Evolutionary conservation across 2,329 filamentous ascomycete species (phyloP).

Genomic region (Corynespora cassiicola): DNA sequence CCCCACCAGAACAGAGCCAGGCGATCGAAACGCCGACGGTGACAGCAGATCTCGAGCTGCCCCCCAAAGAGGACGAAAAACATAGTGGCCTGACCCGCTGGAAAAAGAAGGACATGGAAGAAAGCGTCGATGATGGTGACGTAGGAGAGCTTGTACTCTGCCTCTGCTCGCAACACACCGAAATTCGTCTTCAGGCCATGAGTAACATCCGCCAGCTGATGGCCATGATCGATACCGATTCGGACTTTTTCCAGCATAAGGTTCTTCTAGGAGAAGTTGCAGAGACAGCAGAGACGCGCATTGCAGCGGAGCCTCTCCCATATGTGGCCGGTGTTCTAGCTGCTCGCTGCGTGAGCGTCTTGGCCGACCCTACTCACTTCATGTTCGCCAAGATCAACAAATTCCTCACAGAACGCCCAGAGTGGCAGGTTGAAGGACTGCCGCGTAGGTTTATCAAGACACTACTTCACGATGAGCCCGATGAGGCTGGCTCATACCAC

Average conservation of each 20-base stretch:
- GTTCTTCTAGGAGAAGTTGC: conserved; percentile 80
- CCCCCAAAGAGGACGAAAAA: conserved; percentile 50
- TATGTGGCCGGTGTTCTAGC: conserved; percentile 80
- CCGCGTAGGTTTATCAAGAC: conserved; percentile 69
- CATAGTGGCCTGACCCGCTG: conserved; percentile 64
- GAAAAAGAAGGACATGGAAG: conserved; percentile 77
- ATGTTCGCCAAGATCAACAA: conserved; percentile 87
- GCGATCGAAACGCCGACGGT: conserved; percentile 15
- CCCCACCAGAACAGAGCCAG: conserved; percentile 21
- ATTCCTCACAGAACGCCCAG: conserved; percentile 79
- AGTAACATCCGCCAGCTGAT: conserved; percentile 71
- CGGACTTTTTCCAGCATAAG: conserved; percentile 79
- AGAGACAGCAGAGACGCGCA: conserved; percentile 64
- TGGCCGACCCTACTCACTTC: conserved; percentile 78
- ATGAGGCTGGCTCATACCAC: conserved; percentile 74
- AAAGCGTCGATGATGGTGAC: conserved; percentile 79
- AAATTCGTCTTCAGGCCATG: conserved; percentile 80
- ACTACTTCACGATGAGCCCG: conserved; percentile 75
- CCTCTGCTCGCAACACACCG: conserved; percentile 74
- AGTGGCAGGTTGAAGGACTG: conserved; percentile 69
- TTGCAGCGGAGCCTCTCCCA: conserved; percentile 60
- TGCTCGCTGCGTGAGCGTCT: conserved; percentile 70
- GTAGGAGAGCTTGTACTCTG: conserved; percentile 74
- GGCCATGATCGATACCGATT: conserved; percentile 58
- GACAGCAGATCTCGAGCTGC: conserved; percentile 43